Evolutionary conservation across 2,329 filamentous ascomycete species (phyloP).

Genomic region (Cercospora canescens): DNA sequence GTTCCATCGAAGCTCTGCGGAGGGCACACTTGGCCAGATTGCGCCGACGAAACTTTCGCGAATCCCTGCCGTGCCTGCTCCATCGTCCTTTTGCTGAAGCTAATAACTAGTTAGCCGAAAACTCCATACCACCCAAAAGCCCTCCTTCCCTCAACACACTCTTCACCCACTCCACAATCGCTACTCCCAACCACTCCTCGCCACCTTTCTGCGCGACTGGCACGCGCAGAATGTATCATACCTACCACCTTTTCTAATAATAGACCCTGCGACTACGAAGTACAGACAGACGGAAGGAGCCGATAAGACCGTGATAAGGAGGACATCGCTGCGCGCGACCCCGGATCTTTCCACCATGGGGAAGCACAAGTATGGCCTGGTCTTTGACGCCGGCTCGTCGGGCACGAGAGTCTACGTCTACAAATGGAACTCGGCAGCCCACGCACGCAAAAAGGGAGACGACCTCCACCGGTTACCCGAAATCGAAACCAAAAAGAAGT

Average conservation of each 20-base stretch:
- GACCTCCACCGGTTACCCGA: conserved; percentile 72
- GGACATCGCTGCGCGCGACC: neutral
- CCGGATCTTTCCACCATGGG: conserved; percentile 25
- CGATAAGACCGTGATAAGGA: conserved; percentile 2
- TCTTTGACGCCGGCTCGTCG: conserved; percentile 96
- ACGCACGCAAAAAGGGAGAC: conserved; percentile 63
- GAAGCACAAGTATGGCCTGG: conserved; percentile 72
- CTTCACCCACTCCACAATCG: neutral
- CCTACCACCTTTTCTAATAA: neutral
- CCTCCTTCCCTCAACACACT: neutral
- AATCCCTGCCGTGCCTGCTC: neutral
- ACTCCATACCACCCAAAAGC: neutral
- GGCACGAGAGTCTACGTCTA: conserved; percentile 95
- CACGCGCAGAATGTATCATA: conserved; percentile 9
- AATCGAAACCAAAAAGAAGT: conserved; percentile 79
- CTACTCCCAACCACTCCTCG: neutral
- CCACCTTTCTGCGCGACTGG: neutral
- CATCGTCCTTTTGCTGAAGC: too few species aligned
- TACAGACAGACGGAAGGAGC: neutral
- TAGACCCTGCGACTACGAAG: conserved; percentile 4
- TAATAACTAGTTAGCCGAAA: neutral
- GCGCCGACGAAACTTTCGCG: neutral
- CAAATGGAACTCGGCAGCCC: conserved; percentile 79
- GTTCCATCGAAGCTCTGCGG: neutral
- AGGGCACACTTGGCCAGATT: neutral